phyloP scores from a whole-genome alignment of 306 rosid species.

The Psophocarpus tetragonolobus region DNA sequence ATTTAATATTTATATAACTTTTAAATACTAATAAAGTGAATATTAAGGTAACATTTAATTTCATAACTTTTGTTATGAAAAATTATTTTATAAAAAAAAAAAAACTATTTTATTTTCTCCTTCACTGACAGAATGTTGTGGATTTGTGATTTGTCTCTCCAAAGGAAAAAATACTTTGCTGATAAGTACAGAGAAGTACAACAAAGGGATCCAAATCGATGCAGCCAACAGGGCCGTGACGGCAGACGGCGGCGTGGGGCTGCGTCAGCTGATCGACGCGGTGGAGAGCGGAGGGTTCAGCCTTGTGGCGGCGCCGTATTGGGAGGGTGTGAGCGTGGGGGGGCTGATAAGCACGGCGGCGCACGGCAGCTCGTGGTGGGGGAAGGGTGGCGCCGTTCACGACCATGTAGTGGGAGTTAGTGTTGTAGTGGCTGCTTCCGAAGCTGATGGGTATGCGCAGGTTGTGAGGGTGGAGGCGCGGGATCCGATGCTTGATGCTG shows the following conservation, averaged over 20 bases:
- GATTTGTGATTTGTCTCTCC: no score
- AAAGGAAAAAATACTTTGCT: no score
- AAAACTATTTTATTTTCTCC: no score
- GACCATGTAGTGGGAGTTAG: conserved; percentile 62
- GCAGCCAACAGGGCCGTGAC: conserved; percentile 6
- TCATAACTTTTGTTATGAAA: no score
- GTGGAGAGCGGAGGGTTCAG: conserved; percentile 44
- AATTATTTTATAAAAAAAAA: no score
- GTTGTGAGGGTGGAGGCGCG: conserved; percentile 41
- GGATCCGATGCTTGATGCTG: conserved; percentile 58
- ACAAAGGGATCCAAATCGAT: conserved; percentile 29
- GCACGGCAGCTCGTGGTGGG: conserved; percentile 68
- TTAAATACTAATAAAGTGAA: no score
- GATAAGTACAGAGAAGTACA: conserved; percentile 38
- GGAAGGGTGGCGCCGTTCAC: conserved; percentile 73
- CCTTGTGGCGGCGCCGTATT: conserved; percentile 42
- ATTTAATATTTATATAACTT: no score
- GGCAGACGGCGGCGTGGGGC: conserved; percentile 39
- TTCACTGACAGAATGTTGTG: no score
- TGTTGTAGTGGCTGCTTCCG: conserved; percentile 55
- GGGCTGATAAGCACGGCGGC: conserved; percentile 43
- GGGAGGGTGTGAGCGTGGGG: conserved; percentile 48
- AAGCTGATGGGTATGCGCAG: conserved; percentile 66
- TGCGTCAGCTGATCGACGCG: conserved; percentile 35
- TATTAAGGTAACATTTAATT: no score